phyloP scores from a whole-genome alignment of 768 basidiomycete genomes.

The Suillus fuscotomentosus region DNA sequence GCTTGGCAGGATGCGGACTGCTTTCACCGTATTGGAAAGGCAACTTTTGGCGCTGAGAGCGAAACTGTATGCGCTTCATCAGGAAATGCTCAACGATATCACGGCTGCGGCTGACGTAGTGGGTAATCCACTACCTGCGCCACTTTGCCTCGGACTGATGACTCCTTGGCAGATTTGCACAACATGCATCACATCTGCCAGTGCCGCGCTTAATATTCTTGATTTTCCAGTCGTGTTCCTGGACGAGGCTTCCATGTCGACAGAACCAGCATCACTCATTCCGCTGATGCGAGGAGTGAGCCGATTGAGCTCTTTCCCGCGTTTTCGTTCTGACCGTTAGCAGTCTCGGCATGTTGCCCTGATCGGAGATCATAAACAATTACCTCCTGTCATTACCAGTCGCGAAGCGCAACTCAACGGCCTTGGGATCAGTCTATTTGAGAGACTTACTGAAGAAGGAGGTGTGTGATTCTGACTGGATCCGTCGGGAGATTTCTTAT shows the following conservation, averaged over 20 bases:
- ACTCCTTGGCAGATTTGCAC: slow-evolving; percentile 67
- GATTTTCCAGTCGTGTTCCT: slow-evolving; percentile 94
- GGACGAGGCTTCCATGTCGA: slow-evolving; percentile 96
- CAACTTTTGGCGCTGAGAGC: slow-evolving; percentile 33
- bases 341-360: slow-evolving; percentile 82
- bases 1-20: slow-evolving; percentile 29
- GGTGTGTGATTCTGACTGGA: slow-evolving; percentile 44
- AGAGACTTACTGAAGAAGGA: slow-evolving; percentile 81
- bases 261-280: slow-evolving; percentile 88
- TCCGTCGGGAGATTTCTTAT: slow-evolving; percentile 7
- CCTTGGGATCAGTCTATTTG: slow-evolving; percentile 81
- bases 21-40: slow-evolving; percentile 26
- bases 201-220: slow-evolving; percentile 57
- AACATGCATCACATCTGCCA: slow-evolving; percentile 81
- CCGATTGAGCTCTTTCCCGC: slow-evolving; percentile 21
- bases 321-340: slow-evolving; percentile 10
- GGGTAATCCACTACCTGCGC: slow-evolving; percentile 26
- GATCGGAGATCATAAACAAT: slow-evolving; percentile 97
- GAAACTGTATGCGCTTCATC: slow-evolving; percentile 53
- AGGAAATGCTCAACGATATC: slow-evolving; percentile 63
- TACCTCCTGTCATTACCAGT: slow-evolving; percentile 85
- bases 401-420: slow-evolving; percentile 71
- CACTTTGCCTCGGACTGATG: slow-evolving; percentile 11
- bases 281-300: slow-evolving; percentile 93
- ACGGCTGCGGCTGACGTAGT: slow-evolving; percentile 73